A percentile compares a stretch with the other conserved stretches of the same genome.
These are phyloP conservation scores for Ilex asprella DNA, from an alignment of 257 asterid species.

Conservation along the genomic window DNA sequence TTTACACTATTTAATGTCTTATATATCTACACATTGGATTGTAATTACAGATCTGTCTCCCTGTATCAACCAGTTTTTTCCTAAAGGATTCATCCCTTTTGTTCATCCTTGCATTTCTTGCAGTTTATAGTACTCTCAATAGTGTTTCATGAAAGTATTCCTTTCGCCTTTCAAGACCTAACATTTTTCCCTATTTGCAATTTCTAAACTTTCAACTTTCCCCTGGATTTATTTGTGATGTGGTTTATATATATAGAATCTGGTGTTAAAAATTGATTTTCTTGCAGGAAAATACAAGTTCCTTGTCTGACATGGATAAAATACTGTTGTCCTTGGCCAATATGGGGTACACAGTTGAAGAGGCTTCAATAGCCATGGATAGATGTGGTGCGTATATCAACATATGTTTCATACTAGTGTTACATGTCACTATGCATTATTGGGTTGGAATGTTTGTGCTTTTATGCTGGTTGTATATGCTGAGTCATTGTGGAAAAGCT, in stretches of 20 bases:
- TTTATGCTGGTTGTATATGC: not conserved
- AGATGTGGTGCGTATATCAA: conserved; percentile 43
- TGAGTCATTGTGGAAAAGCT: not conserved
- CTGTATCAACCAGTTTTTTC: no score
- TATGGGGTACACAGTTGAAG: conserved; percentile 62
- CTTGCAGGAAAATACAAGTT: conserved; percentile 29
- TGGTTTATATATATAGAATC: no score
- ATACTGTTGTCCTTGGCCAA: conserved; percentile 28
- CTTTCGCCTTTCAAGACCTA: not conserved
- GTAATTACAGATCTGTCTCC: no score
- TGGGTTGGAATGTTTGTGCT: not conserved
- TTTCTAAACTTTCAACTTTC: not conserved
- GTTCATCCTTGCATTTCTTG: not conserved
- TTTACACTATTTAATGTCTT: no score
- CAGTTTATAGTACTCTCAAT: not conserved
- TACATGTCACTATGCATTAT: not conserved
- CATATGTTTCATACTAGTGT: no score
- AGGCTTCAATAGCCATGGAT: conserved; percentile 48
- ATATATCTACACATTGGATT: no score
- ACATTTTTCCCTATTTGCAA: not conserved
- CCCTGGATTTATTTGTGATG: not conserved
- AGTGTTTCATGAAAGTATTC: not conserved
- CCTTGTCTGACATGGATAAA: conserved; percentile 36
- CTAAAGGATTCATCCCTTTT: not conserved
- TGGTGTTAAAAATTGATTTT: not conserved